These are phyloP conservation scores for Colletotrichum agaves DNA, from an alignment of 2,329 filamentous ascomycete genomes.

Conservation along the genomic window DNA sequence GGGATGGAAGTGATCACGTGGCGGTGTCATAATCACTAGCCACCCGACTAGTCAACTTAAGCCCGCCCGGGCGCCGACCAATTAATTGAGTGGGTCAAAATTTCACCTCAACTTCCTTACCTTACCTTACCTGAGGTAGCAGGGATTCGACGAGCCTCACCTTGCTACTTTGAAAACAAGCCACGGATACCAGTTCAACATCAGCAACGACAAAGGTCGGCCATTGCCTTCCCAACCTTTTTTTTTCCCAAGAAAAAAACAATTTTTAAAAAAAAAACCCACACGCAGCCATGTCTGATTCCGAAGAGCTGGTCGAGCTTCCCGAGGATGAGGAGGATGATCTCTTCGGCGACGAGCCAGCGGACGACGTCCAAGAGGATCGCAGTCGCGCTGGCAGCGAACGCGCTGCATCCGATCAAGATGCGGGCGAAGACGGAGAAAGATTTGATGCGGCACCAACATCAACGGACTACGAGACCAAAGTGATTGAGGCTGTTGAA, in stretches of 20 bases:
- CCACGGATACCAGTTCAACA: neutral
- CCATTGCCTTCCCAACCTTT: neutral
- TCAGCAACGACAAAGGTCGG: neutral
- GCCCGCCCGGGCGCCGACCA: neutral
- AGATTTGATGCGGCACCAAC: slow-evolving; percentile 54
- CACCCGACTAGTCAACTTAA: neutral
- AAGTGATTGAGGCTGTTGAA: slow-evolving; percentile 70
- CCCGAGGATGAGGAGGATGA: slow-evolving; percentile 68
- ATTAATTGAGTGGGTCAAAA: slow-evolving; percentile 28
- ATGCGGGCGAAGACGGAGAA: slow-evolving; percentile 57
- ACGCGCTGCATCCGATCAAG: slow-evolving; percentile 65
- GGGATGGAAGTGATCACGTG: neutral
- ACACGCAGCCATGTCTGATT: slow-evolving; percentile 61
- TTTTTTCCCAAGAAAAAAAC: too few relatives aligned
- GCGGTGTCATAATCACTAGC: slow-evolving; percentile 24
- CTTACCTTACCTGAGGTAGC: too few relatives aligned
- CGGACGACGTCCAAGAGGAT: slow-evolving; percentile 72
- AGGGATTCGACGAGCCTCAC: slow-evolving; percentile 33
- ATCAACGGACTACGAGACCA: slow-evolving; percentile 52
- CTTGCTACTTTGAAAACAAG: slow-evolving; percentile 13
- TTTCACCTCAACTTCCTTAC: too few relatives aligned
- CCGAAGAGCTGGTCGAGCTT: slow-evolving; percentile 62
- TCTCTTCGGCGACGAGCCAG: slow-evolving; percentile 68
- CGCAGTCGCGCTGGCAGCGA: slow-evolving; percentile 67
- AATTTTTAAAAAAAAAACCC: neutral